Evolutionary conservation across 257 asterid genomes (phyloP).

Genomic region (Ilex asprella): DNA sequence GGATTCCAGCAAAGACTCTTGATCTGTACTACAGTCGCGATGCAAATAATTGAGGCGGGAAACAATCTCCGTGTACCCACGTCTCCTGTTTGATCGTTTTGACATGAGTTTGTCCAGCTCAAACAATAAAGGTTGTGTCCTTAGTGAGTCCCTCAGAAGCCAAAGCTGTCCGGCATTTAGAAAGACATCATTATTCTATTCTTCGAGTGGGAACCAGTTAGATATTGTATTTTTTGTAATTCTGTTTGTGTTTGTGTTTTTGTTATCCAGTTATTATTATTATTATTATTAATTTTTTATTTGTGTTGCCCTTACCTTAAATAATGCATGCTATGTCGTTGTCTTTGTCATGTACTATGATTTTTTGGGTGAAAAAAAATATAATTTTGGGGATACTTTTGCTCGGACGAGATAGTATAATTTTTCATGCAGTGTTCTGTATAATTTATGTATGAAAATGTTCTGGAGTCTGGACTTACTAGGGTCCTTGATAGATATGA

Average conservation of each 20-base stretch:
- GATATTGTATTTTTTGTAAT: slow-evolving; percentile 29
- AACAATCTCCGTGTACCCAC: slow-evolving; percentile 14
- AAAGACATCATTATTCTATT: slow-evolving; percentile 26
- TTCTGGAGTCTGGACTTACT: too few relatives aligned
- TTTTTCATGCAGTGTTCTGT: too few relatives aligned
- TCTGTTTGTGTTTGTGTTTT: slow-evolving; percentile 14
- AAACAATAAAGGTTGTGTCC: slow-evolving; percentile 43
- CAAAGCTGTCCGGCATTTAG: slow-evolving; percentile 26
- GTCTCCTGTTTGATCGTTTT: slow-evolving; percentile 26
- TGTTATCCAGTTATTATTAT: background rate
- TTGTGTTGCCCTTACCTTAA: too few relatives aligned
- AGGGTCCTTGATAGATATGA: too few relatives aligned
- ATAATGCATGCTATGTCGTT: too few relatives aligned
- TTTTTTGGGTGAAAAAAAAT: too few relatives aligned
- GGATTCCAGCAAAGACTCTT: slow-evolving; percentile 97
- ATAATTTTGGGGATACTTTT: too few relatives aligned
- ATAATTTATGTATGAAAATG: too few relatives aligned
- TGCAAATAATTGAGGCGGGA: slow-evolving; percentile 44
- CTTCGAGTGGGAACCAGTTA: slow-evolving; percentile 28
- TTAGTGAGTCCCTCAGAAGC: slow-evolving; percentile 26
- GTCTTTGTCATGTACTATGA: too few relatives aligned
- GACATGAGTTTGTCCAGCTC: slow-evolving; percentile 28
- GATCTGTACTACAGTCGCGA: slow-evolving; percentile 90
- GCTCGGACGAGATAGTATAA: too few relatives aligned
- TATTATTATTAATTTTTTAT: too few relatives aligned